phyloP scores from a whole-genome alignment of 352 stramenopile genomes.

The Pythium chondricola region DNA sequence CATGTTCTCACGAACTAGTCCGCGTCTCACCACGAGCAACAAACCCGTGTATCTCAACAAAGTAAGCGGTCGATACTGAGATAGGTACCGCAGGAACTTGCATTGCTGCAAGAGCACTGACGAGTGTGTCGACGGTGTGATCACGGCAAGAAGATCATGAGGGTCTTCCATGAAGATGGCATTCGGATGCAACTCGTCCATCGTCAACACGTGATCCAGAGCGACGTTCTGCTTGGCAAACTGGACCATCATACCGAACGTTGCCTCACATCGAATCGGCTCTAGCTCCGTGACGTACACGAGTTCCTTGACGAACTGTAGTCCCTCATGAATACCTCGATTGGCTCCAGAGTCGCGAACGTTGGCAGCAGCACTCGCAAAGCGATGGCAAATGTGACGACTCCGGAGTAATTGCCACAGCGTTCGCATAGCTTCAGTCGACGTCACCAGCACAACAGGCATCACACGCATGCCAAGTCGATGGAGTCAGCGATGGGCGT shows the following conservation, averaged over 20 bases:
- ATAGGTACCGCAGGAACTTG: conserved; percentile 11
- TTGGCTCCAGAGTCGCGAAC: not conserved
- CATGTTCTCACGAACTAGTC: not conserved
- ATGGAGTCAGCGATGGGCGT: not conserved
- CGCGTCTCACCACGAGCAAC: not conserved
- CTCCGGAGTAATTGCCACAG: conserved; percentile 8
- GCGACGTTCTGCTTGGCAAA: conserved; percentile 3
- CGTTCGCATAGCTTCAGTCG: not conserved
- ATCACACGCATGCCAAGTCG: not conserved
- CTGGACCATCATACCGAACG: conserved; percentile 7
- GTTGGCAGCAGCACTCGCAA: not conserved
- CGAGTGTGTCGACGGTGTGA: not conserved
- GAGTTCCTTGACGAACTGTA: conserved; percentile 7
- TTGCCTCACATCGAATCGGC: conserved; percentile 1
- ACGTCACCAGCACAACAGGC: not conserved
- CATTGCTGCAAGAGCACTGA: conserved; percentile 9
- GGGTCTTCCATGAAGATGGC: conserved; percentile 12
- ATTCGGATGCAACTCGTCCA: conserved; percentile 12
- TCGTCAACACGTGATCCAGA: conserved; percentile 1
- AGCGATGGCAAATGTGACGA: conserved; percentile 3
- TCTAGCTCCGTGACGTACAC: conserved; percentile 8
- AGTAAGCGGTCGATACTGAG: not conserved
- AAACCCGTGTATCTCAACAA: not conserved
- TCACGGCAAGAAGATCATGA: conserved; percentile 2
- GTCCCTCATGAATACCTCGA: not conserved